Evolutionary conservation across 371 early-diverging fungal species (phyloP).

Genomic region (Haplosporangium sp.): DNA sequence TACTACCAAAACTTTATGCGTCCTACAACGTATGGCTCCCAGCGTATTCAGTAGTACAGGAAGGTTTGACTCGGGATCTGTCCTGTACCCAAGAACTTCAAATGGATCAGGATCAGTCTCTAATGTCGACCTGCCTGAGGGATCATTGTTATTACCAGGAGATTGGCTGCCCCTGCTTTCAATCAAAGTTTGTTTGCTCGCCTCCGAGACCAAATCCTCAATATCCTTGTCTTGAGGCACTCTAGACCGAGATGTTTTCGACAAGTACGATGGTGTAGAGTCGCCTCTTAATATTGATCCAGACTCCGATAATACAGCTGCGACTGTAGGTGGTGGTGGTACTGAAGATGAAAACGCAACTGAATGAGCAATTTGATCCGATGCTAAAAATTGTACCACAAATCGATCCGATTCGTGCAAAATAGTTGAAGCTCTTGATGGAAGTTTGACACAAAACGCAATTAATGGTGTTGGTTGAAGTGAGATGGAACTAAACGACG

Average conservation of each 20-base stretch:
- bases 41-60: constrained; percentile 73
- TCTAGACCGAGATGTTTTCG: constrained; percentile 1
- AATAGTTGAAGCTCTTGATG: constrained; percentile 70
- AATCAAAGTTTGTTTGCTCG: constrained; percentile 55
- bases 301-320: not conserved
- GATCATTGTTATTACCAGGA: not conserved
- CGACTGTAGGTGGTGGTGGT: constrained; percentile 19
- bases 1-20: constrained; percentile 60
- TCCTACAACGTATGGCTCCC: constrained; percentile 73
- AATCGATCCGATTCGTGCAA: constrained; percentile 69
- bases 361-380: constrained; percentile 72
- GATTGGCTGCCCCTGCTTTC: constrained; percentile 10
- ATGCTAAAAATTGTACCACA: constrained; percentile 70
- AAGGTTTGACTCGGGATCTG: constrained; percentile 64
- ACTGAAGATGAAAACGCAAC: constrained; percentile 73
- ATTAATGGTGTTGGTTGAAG: constrained; percentile 73
- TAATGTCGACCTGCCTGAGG: not conserved
- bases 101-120: constrained; percentile 56
- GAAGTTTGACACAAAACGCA: constrained; percentile 73
- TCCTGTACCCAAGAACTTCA: constrained; percentile 66
- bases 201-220: constrained; percentile 33
- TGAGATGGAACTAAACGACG: constrained; percentile 79
- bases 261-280: not conserved
- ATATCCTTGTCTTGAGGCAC: constrained; percentile 31
- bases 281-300: not conserved